Evolutionary conservation across 2,329 filamentous ascomycete genomes (phyloP), one percentile per base, ranked within the genome.

Genomic region (Colletotrichum paranaense): DNA sequence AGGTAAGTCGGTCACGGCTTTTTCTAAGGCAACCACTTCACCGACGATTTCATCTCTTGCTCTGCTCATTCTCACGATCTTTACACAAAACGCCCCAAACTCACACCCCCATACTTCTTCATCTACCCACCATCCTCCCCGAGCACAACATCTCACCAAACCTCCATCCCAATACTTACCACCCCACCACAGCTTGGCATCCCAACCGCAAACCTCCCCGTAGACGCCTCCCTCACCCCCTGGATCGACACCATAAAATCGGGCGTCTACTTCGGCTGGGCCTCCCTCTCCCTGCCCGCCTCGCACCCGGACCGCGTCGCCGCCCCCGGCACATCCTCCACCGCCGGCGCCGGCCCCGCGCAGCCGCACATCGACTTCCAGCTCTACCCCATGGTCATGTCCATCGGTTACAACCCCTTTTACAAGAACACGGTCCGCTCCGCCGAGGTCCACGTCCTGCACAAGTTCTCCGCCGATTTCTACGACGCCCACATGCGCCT

Each of bases 401-500:
- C 92, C 74, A 96, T 98, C 76, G 97, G 97, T 57, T 98, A 95
- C 89, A 99, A 98, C 84, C 97, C 97, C 0, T 98, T 95, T 85
- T 99, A 98, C 89, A 95, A 95, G 82, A 98, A 99, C 87, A 92
- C 89, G 5, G 91, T 94, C 59, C 92, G 94, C 75, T 94, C 91
- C 75, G 95, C 97, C 80, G 95, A 98, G 87, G 95, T 97, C 69
- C 95, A 98, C 84, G 90, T 99, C 67, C 89, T 99, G 82, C 92
- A 94, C 79, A 82, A 87, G 56, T 97, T 98, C 81, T 82, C 84
- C 2, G 85, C 87, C 52, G 95, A 98, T 81, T 99, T 99, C 81
- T 98, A 98, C 84, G 94, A 90, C 75, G 89, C 89, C 5, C 90
- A 91, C 76, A 93, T 98, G 87, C 92, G 94, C 55, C 86, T 98